These are phyloP conservation scores for Podospora fimiseda DNA, from an alignment of 495 filamentous ascomycete genomes.

Conservation along the genomic window DNA sequence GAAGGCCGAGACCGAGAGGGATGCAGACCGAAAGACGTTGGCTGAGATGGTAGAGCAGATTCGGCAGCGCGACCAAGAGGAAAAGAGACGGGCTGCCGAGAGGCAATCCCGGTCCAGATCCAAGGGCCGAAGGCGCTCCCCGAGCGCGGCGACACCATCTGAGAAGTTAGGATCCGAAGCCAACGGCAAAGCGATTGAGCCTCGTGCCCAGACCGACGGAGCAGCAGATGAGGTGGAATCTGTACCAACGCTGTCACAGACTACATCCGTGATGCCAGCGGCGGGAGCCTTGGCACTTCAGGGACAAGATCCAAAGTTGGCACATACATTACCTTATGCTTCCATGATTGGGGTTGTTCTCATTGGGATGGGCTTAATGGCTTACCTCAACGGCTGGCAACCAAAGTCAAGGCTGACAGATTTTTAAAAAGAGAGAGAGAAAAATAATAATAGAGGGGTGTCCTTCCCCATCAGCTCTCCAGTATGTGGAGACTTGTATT, in stretches of 20 bases:
- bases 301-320: slow-evolving; percentile 38
- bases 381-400: slow-evolving; percentile 86
- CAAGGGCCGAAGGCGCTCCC: slow-evolving; percentile 10
- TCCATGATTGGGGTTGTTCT: slow-evolving; percentile 86
- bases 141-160: slow-evolving; percentile 1
- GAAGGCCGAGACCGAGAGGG: slow-evolving; percentile 67
- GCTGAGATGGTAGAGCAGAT: slow-evolving; percentile 86
- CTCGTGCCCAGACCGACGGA: slow-evolving; percentile 8
- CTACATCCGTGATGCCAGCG: slow-evolving; percentile 30
- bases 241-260: neutral
- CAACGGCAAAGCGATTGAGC: slow-evolving; percentile 16
- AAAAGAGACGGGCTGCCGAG: slow-evolving; percentile 25
- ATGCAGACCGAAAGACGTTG: slow-evolving; percentile 61
- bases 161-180: neutral
- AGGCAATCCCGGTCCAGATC: slow-evolving; percentile 19
- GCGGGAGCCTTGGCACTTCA: slow-evolving; percentile 18
- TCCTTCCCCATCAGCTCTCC: neutral
- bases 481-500: neutral
- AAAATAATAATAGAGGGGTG: too few species aligned
- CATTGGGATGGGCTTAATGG: slow-evolving; percentile 87
- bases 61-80: slow-evolving; percentile 56
- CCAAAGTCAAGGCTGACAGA: slow-evolving; percentile 29
- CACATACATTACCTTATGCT: slow-evolving; percentile 71
- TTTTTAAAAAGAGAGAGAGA: too few species aligned
- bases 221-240: slow-evolving; percentile 16